Evolutionary conservation across 345 rosid species (phyloP).

Genomic region (Chamaenerion angustifolium): DNA sequence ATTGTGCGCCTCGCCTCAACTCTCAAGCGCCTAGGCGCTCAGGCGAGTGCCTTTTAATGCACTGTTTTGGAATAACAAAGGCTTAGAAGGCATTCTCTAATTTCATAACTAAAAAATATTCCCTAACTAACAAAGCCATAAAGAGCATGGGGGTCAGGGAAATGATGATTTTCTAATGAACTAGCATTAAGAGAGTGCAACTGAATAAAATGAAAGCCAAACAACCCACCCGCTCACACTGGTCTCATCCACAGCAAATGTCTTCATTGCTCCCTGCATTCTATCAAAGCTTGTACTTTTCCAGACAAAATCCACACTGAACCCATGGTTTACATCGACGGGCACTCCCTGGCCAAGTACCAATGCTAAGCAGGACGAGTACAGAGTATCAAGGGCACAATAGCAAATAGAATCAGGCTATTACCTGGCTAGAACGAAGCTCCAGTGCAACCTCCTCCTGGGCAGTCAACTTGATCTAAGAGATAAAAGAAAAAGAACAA

Average conservation of each 20-base stretch:
- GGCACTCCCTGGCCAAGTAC: slow-evolving; percentile 73
- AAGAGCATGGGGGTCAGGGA: no score
- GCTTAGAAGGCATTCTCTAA: no score
- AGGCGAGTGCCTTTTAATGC: no score
- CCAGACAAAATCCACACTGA: slow-evolving; percentile 99
- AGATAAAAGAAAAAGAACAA: slow-evolving; percentile 2
- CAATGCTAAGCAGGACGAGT: slow-evolving; percentile 5
- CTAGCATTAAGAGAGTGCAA: no score
- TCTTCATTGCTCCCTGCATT: slow-evolving; percentile 99
- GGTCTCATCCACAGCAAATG: slow-evolving; percentile 98
- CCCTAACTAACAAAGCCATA: no score
- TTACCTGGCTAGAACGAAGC: slow-evolving; percentile 96
- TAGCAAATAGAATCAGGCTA: slow-evolving; percentile 4
- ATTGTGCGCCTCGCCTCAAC: no score
- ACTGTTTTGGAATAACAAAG: no score
- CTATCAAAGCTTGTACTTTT: slow-evolving; percentile 99
- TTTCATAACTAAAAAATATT: no score
- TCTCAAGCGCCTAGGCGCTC: no score
- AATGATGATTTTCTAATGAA: no score
- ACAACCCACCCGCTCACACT: slow-evolving; percentile 95
- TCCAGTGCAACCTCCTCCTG: slow-evolving; percentile 99
- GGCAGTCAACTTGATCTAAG: slow-evolving; percentile 87
- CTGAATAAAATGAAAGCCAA: background rate
- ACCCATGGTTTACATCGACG: slow-evolving; percentile 81
- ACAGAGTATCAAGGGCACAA: slow-evolving; percentile 1